Base-by-base conservation (phyloP, 2,329 filamentous ascomycete species). In the Penicillium sclerotigenum region DNA sequence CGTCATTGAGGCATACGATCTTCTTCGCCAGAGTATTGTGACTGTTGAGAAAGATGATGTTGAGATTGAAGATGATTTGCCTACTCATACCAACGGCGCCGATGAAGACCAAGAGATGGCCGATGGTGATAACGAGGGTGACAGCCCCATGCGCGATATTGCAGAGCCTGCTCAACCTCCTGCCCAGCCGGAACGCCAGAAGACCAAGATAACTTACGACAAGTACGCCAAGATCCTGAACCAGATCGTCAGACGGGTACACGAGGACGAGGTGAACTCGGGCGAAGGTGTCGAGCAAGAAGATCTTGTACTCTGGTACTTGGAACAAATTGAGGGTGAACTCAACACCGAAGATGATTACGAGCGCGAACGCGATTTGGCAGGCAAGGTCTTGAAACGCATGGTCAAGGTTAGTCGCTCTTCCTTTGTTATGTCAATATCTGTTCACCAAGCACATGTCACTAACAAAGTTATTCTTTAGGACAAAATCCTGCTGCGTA, bases 31-130 rank as follows among this genome's bases (percentile, higher is more conserved):
- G 75, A 94, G 89, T 73, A 99, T 99, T 72, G 97, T 99, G 67
- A 94, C 89, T 1, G 94, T 99, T 26, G 94, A 99, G 75, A 94
- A 97, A 69, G 94, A 99, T 66, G 94, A 99, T 67, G 87, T 99
- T 16, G 93, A 97, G 69, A 87, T 99, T 59, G 91, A 96, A 51
- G 91, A 92, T 6, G 88, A 89, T 20, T 84, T 85, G 20, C 79
- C 73, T 68, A n/a, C 73, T 56, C 57, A 78, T 78, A 59, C 79
- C 80, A 58, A 72, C 77, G 55, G 77, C 69, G 66, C 58, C 22
- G 75, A 75, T 16, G 79, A 77, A 3, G 78, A 80, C 14, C 80
- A 81, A 2, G 82, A 81, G 2, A 80, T 80, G 38, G 79, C 73
- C 0, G 76, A 74, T 63, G 66, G 73, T 67, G 74, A 81, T 65